Evolutionary conservation across 306 rosid species (phyloP).

Genomic region (Gleditsia sinensis): DNA sequence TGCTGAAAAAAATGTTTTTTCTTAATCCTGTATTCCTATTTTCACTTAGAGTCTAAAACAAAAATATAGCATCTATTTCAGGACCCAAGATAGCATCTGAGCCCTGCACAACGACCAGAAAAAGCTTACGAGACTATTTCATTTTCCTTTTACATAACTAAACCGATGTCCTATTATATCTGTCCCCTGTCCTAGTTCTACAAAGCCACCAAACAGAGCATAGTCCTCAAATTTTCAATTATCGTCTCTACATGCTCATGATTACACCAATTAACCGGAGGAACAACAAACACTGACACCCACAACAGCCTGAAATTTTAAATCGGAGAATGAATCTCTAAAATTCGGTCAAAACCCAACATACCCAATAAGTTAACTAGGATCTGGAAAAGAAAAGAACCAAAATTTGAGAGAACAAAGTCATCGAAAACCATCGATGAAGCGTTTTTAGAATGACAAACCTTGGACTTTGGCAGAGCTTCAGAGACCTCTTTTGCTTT

Average conservation of each 20-base stretch:
- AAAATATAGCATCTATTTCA: neutral
- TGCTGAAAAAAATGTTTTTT: neutral
- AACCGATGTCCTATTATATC: neutral
- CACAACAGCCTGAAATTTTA: neutral
- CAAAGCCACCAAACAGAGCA: neutral
- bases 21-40: neutral
- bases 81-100: neutral
- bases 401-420: slow-evolving; percentile 32
- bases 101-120: neutral
- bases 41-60: neutral
- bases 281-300: neutral
- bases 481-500: slow-evolving; percentile 35
- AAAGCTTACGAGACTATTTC: neutral
- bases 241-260: neutral
- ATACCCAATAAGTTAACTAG: neutral
- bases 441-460: slow-evolving; percentile 42
- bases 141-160: neutral
- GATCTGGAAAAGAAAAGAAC: slow-evolving; percentile 34
- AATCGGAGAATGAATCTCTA: slow-evolving; percentile 11
- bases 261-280: neutral
- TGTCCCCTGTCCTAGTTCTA: neutral
- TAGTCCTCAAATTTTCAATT: neutral
- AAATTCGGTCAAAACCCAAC: slow-evolving; percentile 14
- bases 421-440: neutral
- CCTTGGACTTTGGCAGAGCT: slow-evolving; percentile 68